phyloP scores from a whole-genome alignment of 371 early-diverging fungal genomes.

The Quaeritorhiza haematococci region DNA sequence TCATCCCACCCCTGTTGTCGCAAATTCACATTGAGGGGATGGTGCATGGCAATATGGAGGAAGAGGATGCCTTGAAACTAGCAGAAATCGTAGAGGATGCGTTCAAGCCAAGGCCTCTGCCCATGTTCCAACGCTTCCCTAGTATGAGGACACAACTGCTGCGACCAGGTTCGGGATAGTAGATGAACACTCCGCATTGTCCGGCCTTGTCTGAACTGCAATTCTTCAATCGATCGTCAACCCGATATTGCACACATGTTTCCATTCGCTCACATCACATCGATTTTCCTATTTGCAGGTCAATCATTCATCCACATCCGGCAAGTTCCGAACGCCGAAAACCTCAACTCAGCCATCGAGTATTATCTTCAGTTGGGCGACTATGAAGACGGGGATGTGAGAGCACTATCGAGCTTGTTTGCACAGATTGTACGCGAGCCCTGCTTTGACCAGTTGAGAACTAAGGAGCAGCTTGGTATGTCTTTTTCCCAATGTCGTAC shows the following conservation, averaged over 20 bases:
- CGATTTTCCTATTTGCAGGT: conserved; percentile 5
- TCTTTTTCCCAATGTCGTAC: too few species aligned
- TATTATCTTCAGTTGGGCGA: conserved; percentile 61
- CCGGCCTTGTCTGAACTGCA: background rate
- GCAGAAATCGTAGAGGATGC: conserved; percentile 46
- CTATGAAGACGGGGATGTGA: conserved; percentile 14
- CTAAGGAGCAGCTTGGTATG: conserved; percentile 61
- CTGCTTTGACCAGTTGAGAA: conserved; percentile 86
- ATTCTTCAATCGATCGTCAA: background rate
- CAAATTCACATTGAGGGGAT: conserved; percentile 72
- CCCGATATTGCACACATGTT: background rate
- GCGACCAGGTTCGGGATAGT: too few species aligned
- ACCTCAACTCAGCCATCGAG: conserved; percentile 85
- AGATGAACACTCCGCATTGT: too few species aligned
- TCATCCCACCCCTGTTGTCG: conserved; percentile 63
- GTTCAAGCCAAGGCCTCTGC: conserved; percentile 56
- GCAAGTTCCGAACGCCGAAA: conserved; percentile 65
- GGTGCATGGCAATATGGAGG: conserved; percentile 75
- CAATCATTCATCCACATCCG: conserved; percentile 52
- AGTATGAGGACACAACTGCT: conserved; percentile 62
- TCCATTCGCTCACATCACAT: background rate
- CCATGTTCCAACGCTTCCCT: conserved; percentile 53
- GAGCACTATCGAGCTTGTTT: conserved; percentile 62
- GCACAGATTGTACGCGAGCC: conserved; percentile 80
- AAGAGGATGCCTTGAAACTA: conserved; percentile 60